Percentiles rank a stretch among this genome's conserved stretches.
These are phyloP conservation scores for Kwoniella sp. DNA, from an alignment of 768 basidiomycete genomes.

Conservation along the genomic window DNA sequence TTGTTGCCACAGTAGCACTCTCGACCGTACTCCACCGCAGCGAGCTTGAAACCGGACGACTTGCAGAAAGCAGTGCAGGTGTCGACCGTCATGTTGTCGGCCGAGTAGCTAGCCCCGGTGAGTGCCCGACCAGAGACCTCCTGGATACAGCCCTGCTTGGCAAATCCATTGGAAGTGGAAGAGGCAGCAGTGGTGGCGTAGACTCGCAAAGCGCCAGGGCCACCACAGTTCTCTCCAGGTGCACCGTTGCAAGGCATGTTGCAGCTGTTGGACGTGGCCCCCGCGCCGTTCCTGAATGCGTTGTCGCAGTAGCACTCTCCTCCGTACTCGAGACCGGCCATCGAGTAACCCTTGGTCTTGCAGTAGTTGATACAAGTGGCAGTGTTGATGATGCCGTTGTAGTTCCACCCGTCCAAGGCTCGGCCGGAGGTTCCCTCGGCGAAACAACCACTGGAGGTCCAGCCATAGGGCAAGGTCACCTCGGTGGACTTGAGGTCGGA, in stretches of 20 bases:
- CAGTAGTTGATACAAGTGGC: constrained; percentile 19
- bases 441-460: constrained; percentile 13
- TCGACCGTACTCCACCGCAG: constrained; percentile 25
- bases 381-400: constrained; percentile 10
- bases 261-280: constrained; percentile 9
- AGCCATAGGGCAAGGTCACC: constrained; percentile 19
- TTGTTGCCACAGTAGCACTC: constrained; percentile 35
- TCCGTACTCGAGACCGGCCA: constrained; percentile 25
- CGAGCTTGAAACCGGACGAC: constrained; percentile 16
- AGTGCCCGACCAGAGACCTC: constrained; percentile 23
- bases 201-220: constrained; percentile 14
- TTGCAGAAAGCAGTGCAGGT: constrained; percentile 20
- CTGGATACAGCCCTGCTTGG: constrained; percentile 13
- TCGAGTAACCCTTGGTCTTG: constrained; percentile 16
- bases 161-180: constrained; percentile 12
- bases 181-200: constrained; percentile 20
- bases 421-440: constrained; percentile 12
- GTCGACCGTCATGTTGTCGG: constrained; percentile 20
- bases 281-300: constrained; percentile 22
- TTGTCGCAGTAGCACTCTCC: constrained; percentile 28
- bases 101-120: constrained; percentile 8
- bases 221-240: constrained; percentile 17
- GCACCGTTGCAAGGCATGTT: constrained; percentile 23
- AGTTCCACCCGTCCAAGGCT: constrained; percentile 14
- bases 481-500: constrained; percentile 17